Evolutionary conservation across 768 basidiomycete species (phyloP), one percentile per base, ranked within the genome.

Genomic region (Cystoderma amianthinum): DNA sequence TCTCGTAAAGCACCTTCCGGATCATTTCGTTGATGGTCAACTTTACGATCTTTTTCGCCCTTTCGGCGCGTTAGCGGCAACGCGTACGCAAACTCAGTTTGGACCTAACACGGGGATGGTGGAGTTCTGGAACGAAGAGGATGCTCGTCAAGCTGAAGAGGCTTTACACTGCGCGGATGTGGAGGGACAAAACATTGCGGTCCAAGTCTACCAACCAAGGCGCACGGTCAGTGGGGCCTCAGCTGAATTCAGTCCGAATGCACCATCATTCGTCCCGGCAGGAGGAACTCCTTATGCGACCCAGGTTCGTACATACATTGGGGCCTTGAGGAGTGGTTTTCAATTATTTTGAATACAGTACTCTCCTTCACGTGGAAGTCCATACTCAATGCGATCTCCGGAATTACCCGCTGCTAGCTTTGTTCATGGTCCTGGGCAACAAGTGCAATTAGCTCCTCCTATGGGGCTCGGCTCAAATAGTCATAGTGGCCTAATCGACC

Each of bases 101-200:
- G 86, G 85, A 16, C 70, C 76, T 30, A 87, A 88, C 59, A 83
- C 79, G 0, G 89, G 79, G 37, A 73, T 87, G 39, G 72, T 91
- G 32, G 86, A 92, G 58, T 92, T 85, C 58, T 91, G 86, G 85
- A 76, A 82, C 42, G 90, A 92, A 58, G 85, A 86, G 25, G 88
- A 92, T 53, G 89, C 86, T 5, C 73, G 77, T 18, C 64, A 71
- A 17, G 89, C 86, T 0, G 87, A 92, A 53, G 81, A 83, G 30
- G 79, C 81, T 2, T 72, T 92, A 76, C 87, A 91, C 60, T 90
- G 85, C 49, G 75, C 81, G 12, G 87, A 92, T 32, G 67, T 92
- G 11, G 84, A 85, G 32, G 88, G 86, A 9, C 82, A 85, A 54
- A 89, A 88, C 53, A 91, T 91, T 46, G 79, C 85, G 5, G 85